These are phyloP conservation scores for Neocallimastix lanati DNA, from an alignment of 192 early-diverging fungal genomes.

Conservation along the genomic window DNA sequence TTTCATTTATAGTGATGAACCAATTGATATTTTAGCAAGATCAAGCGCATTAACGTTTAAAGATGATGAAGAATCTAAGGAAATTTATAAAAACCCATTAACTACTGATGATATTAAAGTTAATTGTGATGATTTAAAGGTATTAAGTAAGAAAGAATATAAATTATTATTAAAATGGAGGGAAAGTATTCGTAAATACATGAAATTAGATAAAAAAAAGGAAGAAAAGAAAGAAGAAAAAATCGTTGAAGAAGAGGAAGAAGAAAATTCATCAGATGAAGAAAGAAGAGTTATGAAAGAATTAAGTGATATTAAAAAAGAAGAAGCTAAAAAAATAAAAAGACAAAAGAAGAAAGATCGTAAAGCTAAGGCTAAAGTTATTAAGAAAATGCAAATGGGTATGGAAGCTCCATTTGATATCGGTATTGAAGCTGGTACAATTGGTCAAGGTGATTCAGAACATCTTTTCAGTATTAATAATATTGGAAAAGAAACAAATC, in stretches of 20 bases:
- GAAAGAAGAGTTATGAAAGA: background rate
- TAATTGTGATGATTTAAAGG: conserved; percentile 70
- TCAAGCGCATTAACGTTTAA: conserved; percentile 60
- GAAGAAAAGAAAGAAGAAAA: conserved; percentile 28
- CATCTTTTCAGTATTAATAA: background rate
- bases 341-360: conserved; percentile 16
- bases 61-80: conserved; percentile 39
- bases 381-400: conserved; percentile 25
- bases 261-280: conserved; percentile 7
- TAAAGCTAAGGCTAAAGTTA: conserved; percentile 25
- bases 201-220: conserved; percentile 14
- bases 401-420: conserved; percentile 32
- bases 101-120: conserved; percentile 68
- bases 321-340: conserved; percentile 16
- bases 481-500: background rate
- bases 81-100: conserved; percentile 29
- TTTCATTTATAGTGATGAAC: conserved; percentile 61
- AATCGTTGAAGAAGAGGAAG: conserved; percentile 17
- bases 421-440: conserved; percentile 15
- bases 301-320: conserved; percentile 5
- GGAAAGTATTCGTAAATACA: conserved; percentile 39
- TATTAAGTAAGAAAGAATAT: conserved; percentile 88
- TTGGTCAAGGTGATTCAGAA: background rate
- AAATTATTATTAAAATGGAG: conserved; percentile 81
- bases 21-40: conserved; percentile 54